Base-by-base conservation (phyloP, 2,329 filamentous ascomycete genomes). In the Colletotrichum sp. region DNA sequence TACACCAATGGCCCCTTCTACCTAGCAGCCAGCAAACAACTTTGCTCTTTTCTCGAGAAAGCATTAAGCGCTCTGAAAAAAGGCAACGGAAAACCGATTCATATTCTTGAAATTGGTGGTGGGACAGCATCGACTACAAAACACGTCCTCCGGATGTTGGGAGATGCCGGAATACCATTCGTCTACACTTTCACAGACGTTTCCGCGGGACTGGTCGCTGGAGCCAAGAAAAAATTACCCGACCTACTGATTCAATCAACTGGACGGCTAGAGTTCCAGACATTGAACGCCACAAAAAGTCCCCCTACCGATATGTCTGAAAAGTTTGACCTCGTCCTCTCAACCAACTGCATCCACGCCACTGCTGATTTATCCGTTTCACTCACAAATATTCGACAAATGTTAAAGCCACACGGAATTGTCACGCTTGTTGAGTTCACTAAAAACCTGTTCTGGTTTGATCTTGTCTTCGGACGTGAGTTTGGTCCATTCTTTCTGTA, bases 131-230 rank as follows among this genome's bases (percentile, higher is more conserved):
- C 84, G 0, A 88, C 87, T 0, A 86, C 87, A 0, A 77, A 74
- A 21, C 66, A 78, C 3, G 28, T 87, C 3, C 70, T 84, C 0
- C 71, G 80, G 0, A 56, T 68, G 2, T 78, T 88, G 6, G 71
- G 72, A 1, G 26, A 32, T 0, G 64, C 76, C 0, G 77, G 77
- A 13, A 69, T 84, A 5, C 70, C 76, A 0, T 76, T 87, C 26
- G 70, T 80, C 6, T 88, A 88, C 74, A 86, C 84, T 0, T 85
- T 88, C 70, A 88, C 86, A 1, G 87, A 88, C 62, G 62, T 89
- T 3, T 85, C 86, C 0, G 56, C 79, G 0, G 80, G 80, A 0
- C 78, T 86, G 1, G 81, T 86, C 2, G 70, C 78, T 1, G 70
- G 76, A 1, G 81, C 83, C 1, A 78, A 73, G 28, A 77, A 75